These are phyloP conservation scores for Cyclospora cayetanensis DNA, from an alignment of 169 alveolate genomes.

Conservation along the genomic window DNA sequence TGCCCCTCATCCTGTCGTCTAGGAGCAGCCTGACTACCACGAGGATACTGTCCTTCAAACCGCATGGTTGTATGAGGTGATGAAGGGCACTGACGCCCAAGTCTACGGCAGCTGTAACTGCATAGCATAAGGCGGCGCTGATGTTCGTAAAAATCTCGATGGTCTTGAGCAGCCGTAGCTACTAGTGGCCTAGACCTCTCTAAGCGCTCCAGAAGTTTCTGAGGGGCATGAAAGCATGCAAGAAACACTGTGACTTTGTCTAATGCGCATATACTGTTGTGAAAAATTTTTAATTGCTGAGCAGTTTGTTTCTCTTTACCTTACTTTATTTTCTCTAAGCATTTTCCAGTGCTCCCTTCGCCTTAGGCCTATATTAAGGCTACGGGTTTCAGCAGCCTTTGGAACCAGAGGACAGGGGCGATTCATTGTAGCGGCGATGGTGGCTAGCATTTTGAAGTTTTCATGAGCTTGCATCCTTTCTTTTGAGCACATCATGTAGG, in stretches of 20 bases:
- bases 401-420: slow-evolving; percentile 52
- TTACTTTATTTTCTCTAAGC: slow-evolving; percentile 47
- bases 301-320: neutral
- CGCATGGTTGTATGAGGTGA: neutral
- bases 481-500: slow-evolving; percentile 38
- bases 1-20: neutral
- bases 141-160: slow-evolving; percentile 50
- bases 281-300: neutral
- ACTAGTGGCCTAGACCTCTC: slow-evolving; percentile 50
- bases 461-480: slow-evolving; percentile 66
- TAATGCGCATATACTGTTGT: neutral
- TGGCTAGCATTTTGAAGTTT: slow-evolving; percentile 69
- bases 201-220: slow-evolving; percentile 36
- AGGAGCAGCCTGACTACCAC: neutral
- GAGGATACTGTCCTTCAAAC: neutral
- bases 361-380: slow-evolving; percentile 47
- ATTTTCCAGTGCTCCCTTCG: slow-evolving; percentile 59
- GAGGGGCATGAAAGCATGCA: neutral
- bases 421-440: slow-evolving; percentile 72
- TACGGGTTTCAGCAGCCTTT: slow-evolving; percentile 22
- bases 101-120: slow-evolving; percentile 60
- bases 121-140: slow-evolving; percentile 62
- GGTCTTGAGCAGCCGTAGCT: slow-evolving; percentile 27
- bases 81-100: neutral
- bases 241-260: neutral